A percentile compares a stretch with the other conserved stretches of the same genome.
phyloP scores from a whole-genome alignment of 441 rosid genomes.

The Adansonia rubrostipa region DNA sequence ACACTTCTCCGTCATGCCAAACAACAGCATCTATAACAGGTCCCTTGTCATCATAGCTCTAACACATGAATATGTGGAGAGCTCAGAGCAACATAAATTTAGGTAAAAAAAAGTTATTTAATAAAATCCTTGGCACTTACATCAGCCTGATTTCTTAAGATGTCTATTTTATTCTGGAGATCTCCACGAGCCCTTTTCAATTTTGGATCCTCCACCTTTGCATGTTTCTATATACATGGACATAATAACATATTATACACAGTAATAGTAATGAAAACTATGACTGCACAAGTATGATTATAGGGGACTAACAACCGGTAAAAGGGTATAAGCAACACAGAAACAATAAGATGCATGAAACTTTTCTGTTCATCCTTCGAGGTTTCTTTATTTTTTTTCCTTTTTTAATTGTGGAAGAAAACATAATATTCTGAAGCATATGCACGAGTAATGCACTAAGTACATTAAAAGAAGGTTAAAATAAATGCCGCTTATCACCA shows the following conservation, averaged over 20 bases:
- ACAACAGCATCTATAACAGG: slow-evolving; percentile 94
- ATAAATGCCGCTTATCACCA: not conserved
- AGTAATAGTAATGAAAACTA: not conserved
- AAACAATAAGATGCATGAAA: not conserved
- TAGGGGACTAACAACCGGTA: slow-evolving; percentile 12
- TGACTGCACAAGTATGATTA: not conserved
- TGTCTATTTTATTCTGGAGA: slow-evolving; percentile 81
- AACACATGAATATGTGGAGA: slow-evolving; percentile 27
- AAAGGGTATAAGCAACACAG: slow-evolving; percentile 10
- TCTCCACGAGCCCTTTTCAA: slow-evolving; percentile 79
- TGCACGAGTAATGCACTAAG: not conserved
- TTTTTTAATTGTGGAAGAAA: not conserved
- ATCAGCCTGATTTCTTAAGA: slow-evolving; percentile 80
- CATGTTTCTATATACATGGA: slow-evolving; percentile 63
- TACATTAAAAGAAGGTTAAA: not conserved
- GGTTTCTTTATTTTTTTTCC: not conserved
- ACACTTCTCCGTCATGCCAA: slow-evolving; percentile 95
- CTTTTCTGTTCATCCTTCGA: slow-evolving; percentile 14
- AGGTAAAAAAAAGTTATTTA: slow-evolving; percentile 28
- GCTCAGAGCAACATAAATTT: slow-evolving; percentile 22
- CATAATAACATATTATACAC: slow-evolving; percentile 28
- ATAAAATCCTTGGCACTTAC: slow-evolving; percentile 50
- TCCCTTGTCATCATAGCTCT: slow-evolving; percentile 95
- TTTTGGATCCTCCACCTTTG: slow-evolving; percentile 65
- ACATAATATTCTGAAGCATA: slow-evolving; percentile 9